Percentiles rank a stretch among this genome's conserved stretches.
Evolutionary conservation across 805 yeast species (phyloP).

Genomic region (Candida xyloterini): DNA sequence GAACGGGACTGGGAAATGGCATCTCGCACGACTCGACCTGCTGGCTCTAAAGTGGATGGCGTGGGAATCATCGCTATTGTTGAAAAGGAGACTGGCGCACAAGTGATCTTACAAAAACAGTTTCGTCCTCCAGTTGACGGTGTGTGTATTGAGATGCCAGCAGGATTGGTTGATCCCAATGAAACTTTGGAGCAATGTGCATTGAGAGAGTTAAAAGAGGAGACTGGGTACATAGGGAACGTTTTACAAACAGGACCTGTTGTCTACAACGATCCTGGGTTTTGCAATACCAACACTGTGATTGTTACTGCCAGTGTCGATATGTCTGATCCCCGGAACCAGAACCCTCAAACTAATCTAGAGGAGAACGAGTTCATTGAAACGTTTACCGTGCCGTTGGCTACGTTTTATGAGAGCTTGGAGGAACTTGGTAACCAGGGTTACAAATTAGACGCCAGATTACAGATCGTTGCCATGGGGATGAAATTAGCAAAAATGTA

Average conservation of each 20-base stretch:
- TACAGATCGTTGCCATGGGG: slow-evolving; percentile 85
- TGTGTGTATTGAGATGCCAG: slow-evolving; percentile 91
- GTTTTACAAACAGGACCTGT: slow-evolving; percentile 33
- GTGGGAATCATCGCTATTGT: slow-evolving; percentile 84
- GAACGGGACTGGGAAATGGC: slow-evolving; percentile 90
- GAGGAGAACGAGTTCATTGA: slow-evolving; percentile 94
- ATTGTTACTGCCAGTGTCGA: slow-evolving; percentile 80
- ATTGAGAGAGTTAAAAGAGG: slow-evolving; percentile 82
- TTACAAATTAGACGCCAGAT: slow-evolving; percentile 78
- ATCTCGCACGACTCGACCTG: slow-evolving; percentile 68
- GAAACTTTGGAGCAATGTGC: slow-evolving; percentile 82
- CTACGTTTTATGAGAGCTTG: slow-evolving; percentile 53
- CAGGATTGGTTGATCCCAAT: slow-evolving; percentile 85
- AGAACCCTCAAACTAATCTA: slow-evolving; percentile 65
- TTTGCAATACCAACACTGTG: slow-evolving; percentile 82
- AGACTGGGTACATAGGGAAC: slow-evolving; percentile 85
- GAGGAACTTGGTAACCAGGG: slow-evolving; percentile 57
- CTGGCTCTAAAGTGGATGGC: slow-evolving; percentile 69
- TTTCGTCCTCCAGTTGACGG: slow-evolving; percentile 91
- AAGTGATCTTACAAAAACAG: slow-evolving; percentile 73
- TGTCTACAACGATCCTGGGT: slow-evolving; percentile 58
- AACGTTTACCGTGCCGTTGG: slow-evolving; percentile 70
- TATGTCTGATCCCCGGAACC: slow-evolving; percentile 59
- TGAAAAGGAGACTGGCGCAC: slow-evolving; percentile 40
- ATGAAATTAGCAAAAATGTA: slow-evolving; percentile 47